phyloP scores from a whole-genome alignment of 805 yeast genomes.

The Brettanomyces custersianus region DNA sequence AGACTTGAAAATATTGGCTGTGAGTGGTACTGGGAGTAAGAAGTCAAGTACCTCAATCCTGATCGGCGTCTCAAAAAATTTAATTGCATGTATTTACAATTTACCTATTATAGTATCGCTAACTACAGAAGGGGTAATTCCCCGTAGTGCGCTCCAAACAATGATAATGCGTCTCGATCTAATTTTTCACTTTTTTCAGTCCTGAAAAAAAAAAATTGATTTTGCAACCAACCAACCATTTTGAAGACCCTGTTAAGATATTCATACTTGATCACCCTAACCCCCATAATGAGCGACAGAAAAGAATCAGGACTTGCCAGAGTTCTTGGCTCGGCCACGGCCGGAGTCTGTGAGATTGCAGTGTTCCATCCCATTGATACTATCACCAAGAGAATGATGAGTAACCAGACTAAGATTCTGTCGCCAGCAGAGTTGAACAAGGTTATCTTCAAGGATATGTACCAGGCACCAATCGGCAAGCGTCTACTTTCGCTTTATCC shows the following conservation, averaged over 20 bases:
- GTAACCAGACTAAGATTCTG: constrained; percentile 63
- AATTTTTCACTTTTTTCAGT: neutral
- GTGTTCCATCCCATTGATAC: constrained; percentile 99
- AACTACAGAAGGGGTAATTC: no score
- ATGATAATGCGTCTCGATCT: neutral
- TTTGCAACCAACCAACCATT: neutral
- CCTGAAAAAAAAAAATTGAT: neutral
- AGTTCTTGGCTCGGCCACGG: constrained; percentile 94
- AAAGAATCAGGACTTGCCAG: constrained; percentile 86
- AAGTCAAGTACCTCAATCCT: no score
- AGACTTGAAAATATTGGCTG: no score
- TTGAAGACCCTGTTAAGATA: neutral
- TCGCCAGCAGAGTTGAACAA: constrained; percentile 60
- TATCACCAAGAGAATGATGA: constrained; percentile 89
- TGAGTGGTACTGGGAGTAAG: no score
- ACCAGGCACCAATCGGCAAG: constrained; percentile 57
- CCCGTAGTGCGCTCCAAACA: neutral
- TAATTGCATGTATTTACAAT: neutral
- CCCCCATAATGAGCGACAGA: constrained; percentile 41
- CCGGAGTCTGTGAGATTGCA: constrained; percentile 93
- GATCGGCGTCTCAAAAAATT: neutral
- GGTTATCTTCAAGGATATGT: constrained; percentile 81
- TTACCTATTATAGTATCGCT: neutral
- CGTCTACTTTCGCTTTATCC: constrained; percentile 86
- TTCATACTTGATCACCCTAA: no score